Evolutionary conservation across 257 asterid genomes (phyloP), one percentile per base, ranked within the genome.

Genomic region (Eucommia ulmoides): DNA sequence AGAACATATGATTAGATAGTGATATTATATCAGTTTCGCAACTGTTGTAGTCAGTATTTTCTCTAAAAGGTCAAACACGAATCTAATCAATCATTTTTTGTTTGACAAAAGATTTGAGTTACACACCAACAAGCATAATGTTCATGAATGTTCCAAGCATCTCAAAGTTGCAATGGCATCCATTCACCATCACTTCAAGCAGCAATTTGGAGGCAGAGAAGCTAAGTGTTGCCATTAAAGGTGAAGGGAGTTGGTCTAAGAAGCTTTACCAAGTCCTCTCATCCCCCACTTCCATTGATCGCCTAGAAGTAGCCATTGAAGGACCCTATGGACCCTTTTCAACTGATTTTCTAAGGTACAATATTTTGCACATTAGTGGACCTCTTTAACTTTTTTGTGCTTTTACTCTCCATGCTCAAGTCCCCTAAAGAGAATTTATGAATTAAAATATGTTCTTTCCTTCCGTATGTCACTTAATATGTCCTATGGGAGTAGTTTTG

Each of bases 271-370:
- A 76, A 25, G 16, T 67, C n/a, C 75, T 89, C 35, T 65, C 84
- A 33, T 84, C 84, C 1, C 77, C 93, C 63, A 52, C 81, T 56
- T 46, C 82, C 0, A 10, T 61, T 3, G 91, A 76, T 8, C 80
- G 65, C 20, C 91, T 89, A 3, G 72, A 61, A 1, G 83, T 65
- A 14, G 77, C 93, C 2, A 21, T 78, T 14, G 96, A 89, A 64
- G 97, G 97, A 24, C 97, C 97, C 33, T 89, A 89, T 35, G 96
- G 97, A 24, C 94, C 97, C 0, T 38, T 73, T 49, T 78, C 96
- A 6, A 80, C 84, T 11, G 54, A 80, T 50, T 84, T 80, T 20
- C 68, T 72, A 20, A 74, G 94, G 95, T 83, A 77, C 2, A 11
- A 2, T n/a, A n/a, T n/a, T n/a, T n/a, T n/a, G n/a, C n/a, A n/a